Conservation (phyloP, 306 rosid genomes). For the Geum urbanum region DNA sequence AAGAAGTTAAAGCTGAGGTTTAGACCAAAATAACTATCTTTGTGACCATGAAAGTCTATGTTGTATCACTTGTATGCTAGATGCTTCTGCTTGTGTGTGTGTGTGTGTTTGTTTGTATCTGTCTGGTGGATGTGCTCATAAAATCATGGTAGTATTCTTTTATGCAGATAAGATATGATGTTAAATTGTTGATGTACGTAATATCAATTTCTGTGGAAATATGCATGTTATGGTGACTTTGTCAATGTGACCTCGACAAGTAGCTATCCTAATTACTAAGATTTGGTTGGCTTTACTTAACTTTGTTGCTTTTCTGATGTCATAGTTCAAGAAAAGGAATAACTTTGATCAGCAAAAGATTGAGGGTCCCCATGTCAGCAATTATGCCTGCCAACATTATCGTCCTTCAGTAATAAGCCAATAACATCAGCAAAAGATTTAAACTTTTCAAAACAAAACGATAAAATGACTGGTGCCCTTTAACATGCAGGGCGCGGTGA, state of each 20-base stretch:
- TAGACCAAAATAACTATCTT: background rate
- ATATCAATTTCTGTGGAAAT: slow-evolving; percentile 21
- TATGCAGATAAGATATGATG: slow-evolving; percentile 8
- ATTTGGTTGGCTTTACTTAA: background rate
- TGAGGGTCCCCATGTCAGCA: slow-evolving; percentile 15
- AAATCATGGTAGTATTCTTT: slow-evolving; percentile 1
- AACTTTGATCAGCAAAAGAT: slow-evolving; percentile 1
- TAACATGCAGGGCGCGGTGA: too few relatives aligned
- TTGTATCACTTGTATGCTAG: background rate
- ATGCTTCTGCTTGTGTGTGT: slow-evolving; percentile 9
- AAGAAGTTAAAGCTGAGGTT: slow-evolving; percentile 24
- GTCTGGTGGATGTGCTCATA: background rate
- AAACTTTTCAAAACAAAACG: background rate
- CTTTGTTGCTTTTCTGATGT: slow-evolving; percentile 1
- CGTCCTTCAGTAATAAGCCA: background rate
- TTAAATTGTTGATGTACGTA: too few relatives aligned
- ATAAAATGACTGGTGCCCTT: too few relatives aligned
- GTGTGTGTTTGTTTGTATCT: background rate
- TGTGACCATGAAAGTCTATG: slow-evolving; percentile 9
- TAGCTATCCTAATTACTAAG: background rate
- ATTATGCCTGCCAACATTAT: slow-evolving; percentile 23
- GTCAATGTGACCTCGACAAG: background rate
- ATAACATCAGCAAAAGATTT: background rate
- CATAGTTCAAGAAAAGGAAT: background rate
- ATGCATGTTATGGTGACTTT: background rate